Evolutionary conservation across 1,139 yeast genomes (phyloP), one percentile per base, ranked within the genome.

Genomic region (Yamadazyma atmosphaerica): DNA sequence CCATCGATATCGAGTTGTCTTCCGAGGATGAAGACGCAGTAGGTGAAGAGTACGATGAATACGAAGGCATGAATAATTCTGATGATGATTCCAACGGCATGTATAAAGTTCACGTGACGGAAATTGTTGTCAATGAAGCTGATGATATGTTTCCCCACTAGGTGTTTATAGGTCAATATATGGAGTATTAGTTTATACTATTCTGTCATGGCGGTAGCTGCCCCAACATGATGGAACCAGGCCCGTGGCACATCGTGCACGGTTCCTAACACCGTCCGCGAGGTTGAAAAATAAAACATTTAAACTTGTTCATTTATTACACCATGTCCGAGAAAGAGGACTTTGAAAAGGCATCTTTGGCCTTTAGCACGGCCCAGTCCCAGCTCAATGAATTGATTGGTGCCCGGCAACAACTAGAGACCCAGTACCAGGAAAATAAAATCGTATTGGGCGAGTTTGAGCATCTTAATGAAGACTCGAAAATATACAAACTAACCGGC

Each of bases 401-500:
- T 4, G 77, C 84, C 6, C 76, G 94, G 55, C 86, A 85, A 38
- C 75, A 79, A 52, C 66, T 85, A 32, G 94, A 85, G 55, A 83
- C 92, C 1, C 94, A 85, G 58, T 76, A 64, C 51, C 98, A 92
- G 61, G 98, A 92, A 61, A 90, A 90, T 63, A 83, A 83, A 56
- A 89, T 92, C 37, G 98, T 92, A n/a, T 72, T 82, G 52, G 81
- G 79, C 28, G 98, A 92, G 61, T 86, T 92, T 54, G 77, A 72
- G 15, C 61, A 64, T 37, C 65, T 89, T 46, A 70, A 78, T 47
- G 79, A 74, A 34, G 67, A 63, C 30, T 74, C 94, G 13, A 86
- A 85, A 51, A 83, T 92, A 27, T 92, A 79, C 66, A 92, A 92
- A 61, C 74, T 90, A 48, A 86, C 92, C 15, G 98, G 98, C 1